A percentile compares a stretch with the other conserved stretches of the same genome.
These are phyloP conservation scores for Carex scoparia DNA, from an alignment of 176 grass and related monocot species.

Conservation along the genomic window DNA sequence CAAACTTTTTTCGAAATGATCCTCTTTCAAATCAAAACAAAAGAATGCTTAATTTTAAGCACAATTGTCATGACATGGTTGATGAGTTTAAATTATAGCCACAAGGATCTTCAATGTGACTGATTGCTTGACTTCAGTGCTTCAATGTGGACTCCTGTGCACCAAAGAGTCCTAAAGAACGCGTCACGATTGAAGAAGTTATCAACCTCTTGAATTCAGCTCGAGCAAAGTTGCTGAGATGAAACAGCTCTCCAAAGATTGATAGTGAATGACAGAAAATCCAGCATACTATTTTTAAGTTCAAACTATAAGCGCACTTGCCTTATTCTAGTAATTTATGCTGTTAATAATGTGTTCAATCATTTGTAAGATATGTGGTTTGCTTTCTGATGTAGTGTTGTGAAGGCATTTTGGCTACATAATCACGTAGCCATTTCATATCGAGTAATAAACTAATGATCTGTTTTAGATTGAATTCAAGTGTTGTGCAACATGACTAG, in stretches of 20 bases:
- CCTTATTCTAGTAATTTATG: neutral
- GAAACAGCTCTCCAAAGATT: neutral
- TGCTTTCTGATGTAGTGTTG: neutral
- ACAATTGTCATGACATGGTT: too few relatives aligned
- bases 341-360: neutral
- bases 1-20: too few relatives aligned
- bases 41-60: too few relatives aligned
- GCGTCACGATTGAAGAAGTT: neutral
- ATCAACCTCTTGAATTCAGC: slow-evolving; percentile 1
- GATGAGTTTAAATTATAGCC: too few relatives aligned
- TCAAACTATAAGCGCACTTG: neutral
- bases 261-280: neutral
- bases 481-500: neutral
- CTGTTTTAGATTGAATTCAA: neutral
- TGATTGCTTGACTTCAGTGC: slow-evolving; percentile 17
- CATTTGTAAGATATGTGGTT: neutral
- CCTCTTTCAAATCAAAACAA: too few relatives aligned
- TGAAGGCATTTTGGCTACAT: neutral
- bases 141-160: slow-evolving; percentile 16
- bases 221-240: neutral
- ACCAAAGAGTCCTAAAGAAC: neutral
- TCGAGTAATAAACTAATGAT: neutral
- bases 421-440: neutral
- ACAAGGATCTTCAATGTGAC: neutral
- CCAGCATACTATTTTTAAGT: neutral